Base-by-base conservation (phyloP, 2,329 filamentous ascomycete genomes). In the Colletotrichum sp. region DNA sequence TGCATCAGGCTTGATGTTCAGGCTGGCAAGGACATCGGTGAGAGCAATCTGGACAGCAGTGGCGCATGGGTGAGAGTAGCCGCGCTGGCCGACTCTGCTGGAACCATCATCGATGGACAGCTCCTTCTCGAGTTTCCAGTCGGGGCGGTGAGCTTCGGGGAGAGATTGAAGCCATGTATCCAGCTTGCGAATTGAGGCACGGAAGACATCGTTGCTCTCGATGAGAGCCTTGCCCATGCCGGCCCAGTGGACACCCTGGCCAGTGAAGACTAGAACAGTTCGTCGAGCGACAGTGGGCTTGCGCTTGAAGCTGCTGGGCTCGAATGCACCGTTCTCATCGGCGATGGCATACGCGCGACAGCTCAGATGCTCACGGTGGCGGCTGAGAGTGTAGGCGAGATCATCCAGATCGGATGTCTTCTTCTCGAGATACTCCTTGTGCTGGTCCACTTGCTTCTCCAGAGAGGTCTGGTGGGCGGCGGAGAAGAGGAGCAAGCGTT, bases 1-100 rank as follows among this genome's bases (percentile, higher is more conserved):
- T 1, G 80, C 82, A 8, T 77, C 32, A 0, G 85, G 83, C 2
- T 58, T 65, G 30, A 89, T 75, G 0, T 82, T 81, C 67, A 80
- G 80, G 2, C 77, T 74, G 0, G 55, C 43, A 4, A 89, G 81
- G 0, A 86, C 77, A 16, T 87, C 82, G 0, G 87, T 81, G 1
- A 90, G 77, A 0, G 79, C 85, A 13, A 89, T 79, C 73, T 88
- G 84, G 7, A 83, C 74, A 7, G 80, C 80, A 3, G 84, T 85
- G 61, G 81, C 85, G 4, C 83, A 61, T 2, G 85, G 80, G 34
- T 75, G 69, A 24, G 69, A 73, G 21, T 75, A 58, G 16, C 79
- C 81, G 1, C 81, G 80, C 14, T 81, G 7, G 0, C 69, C 32
- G 3, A 79, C 83, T 7, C 78, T 75, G 56, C 82, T 76, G 36